These are phyloP conservation scores for Bryoglossum gracile DNA, from an alignment of 495 filamentous ascomycete genomes.

Conservation along the genomic window DNA sequence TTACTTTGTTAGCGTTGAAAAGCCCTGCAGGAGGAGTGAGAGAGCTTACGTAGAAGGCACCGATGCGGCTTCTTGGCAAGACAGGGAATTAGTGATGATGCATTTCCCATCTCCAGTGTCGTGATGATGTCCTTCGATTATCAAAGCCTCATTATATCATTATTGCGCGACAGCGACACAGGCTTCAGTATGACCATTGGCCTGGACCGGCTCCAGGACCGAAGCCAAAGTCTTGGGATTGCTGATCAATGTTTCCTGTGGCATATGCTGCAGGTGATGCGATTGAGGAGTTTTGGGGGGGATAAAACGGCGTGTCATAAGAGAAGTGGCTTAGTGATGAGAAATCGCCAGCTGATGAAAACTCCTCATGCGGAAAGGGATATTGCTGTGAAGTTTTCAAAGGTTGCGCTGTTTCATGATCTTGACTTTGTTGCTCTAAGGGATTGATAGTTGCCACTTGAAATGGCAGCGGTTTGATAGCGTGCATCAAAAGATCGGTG, in stretches of 20 bases:
- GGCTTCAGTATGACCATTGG: conserved; percentile 15
- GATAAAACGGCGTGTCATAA: conserved; percentile 15
- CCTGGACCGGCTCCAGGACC: conserved; percentile 1
- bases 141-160: too few relatives aligned
- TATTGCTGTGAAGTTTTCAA: conserved; percentile 4
- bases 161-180: too few relatives aligned
- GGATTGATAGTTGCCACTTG: background rate
- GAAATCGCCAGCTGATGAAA: conserved; percentile 7
- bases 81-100: too few relatives aligned
- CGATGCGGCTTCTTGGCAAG: too few relatives aligned
- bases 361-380: conserved; percentile 1
- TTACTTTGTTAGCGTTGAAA: too few relatives aligned
- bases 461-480: conserved; percentile 1
- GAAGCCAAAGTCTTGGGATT: conserved; percentile 16
- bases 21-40: too few relatives aligned
- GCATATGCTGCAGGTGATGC: conserved; percentile 8
- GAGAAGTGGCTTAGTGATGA: conserved; percentile 14
- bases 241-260: background rate
- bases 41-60: too few relatives aligned
- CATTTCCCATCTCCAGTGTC: too few relatives aligned
- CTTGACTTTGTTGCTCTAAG: background rate
- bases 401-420: background rate
- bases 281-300: background rate
- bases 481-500: conserved; percentile 12
- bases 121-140: too few relatives aligned